Base-by-base conservation (phyloP, 2,329 filamentous ascomycete species). In the Macrophomina tecta region DNA sequence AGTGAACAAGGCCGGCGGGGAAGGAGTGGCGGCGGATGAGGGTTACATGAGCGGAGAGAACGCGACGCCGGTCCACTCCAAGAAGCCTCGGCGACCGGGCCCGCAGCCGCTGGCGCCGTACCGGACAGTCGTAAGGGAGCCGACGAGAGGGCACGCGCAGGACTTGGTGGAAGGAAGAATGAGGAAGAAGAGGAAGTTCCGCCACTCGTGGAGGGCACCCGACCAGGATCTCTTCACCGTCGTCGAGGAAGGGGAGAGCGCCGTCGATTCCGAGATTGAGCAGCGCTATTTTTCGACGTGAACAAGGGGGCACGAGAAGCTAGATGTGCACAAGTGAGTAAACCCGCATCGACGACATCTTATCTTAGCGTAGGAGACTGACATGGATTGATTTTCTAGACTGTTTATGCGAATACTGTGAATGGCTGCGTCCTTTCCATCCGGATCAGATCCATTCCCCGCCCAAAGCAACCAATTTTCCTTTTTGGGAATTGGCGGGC, bases 181-280 rank as follows among this genome's bases (percentile, higher is more conserved):
- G 65, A 64, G 58, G 66, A 77, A 75, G 70, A 69, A 61, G 55
- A 71, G 72, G 23, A 74, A 72, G 48, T 51, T 45, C n/a, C 63
- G 68, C 36, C 78, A 80, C 68, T 80, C 78, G 56, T 81, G 79
- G 76, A 71, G 78, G 23, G 79, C 79, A 64, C 79, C 79, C 14
- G 79, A 77, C 66, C 75, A 75, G 1, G 79, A 80, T 60, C 72
- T 81, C 0, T 81, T 80, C 71, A 81, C 78, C 23, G 77, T 81
- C 34, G 75, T 77, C 52, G 79, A 81, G 68, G 78, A 78, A 7
- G 77, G 76, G 40, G 78, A 80, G 69, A 76, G 76, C 14, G 76
- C 28, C 30, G 38, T 52, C 28, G 64, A 56, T 61, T 66, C 63
- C 32, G 63, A 65, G 45, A 65, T 65, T 40, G 63, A 58, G 63